phyloP scores from a whole-genome alignment of 768 basidiomycete species.

The Favolaschia claudopus region DNA sequence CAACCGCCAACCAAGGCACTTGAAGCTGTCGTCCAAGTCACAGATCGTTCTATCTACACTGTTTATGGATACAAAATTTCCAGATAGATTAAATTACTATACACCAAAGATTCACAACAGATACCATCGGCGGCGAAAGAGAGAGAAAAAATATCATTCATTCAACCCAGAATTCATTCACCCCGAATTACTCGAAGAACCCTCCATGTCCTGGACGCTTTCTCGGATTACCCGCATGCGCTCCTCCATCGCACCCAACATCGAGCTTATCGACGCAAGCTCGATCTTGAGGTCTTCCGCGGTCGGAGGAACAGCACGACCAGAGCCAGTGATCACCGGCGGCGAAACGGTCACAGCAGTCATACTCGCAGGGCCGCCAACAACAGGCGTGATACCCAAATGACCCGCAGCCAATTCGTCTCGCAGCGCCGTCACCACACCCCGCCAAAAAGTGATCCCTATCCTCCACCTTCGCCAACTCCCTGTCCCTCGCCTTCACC shows the following conservation, averaged over 20 bases:
- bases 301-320: constrained; percentile 7
- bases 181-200: too few species aligned
- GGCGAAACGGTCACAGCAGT: constrained; percentile 11
- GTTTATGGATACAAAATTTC: constrained; percentile 2
- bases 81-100: background rate
- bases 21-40: too few species aligned
- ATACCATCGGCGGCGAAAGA: background rate
- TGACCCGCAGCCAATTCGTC: constrained; percentile 68
- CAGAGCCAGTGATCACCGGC: constrained; percentile 15
- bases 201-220: constrained; percentile 38
- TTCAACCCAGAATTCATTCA: too few species aligned
- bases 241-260: constrained; percentile 66
- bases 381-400: constrained; percentile 24
- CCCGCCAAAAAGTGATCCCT: constrained; percentile 79
- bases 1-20: too few species aligned
- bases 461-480: constrained; percentile 64
- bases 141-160: background rate
- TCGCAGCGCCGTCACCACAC: constrained; percentile 74
- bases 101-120: constrained; percentile 13
- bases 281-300: constrained; percentile 52
- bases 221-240: constrained; percentile 58
- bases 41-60: background rate
- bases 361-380: too few species aligned
- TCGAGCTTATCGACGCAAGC: constrained; percentile 51
- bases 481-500: constrained; percentile 55